Base-by-base conservation (phyloP, 73 alveolate species). In the Tetrahymena borealis region DNA sequence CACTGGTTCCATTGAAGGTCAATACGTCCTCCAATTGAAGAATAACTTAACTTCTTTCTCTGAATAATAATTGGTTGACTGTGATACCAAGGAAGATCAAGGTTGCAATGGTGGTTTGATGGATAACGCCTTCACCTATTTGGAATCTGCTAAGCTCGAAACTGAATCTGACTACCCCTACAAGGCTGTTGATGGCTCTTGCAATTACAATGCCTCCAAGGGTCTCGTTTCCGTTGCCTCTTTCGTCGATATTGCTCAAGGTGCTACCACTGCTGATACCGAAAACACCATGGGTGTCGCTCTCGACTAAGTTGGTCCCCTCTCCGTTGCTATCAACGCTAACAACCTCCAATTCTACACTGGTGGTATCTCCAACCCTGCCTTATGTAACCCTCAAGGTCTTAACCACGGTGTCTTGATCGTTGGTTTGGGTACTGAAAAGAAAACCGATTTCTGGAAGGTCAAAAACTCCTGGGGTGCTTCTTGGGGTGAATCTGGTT, bases 371-470 rank as follows among this genome's bases (percentile, higher is more conserved):
- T 91, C 96, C 91, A 79, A 78, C 78, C 78, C 77, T 38, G 39
- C 40, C 39, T 33, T 78, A 32, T 93, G 96, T 43, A 93, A 93
- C 10, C 91, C 85, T 60, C 4, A 0, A 0, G 85, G 91, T 43
- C 96, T 96, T 28, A 96, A 97, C 91, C 99, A 98, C 94, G 98
- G 98, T 77, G 98, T 97, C 91, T 92, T 97, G 94, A 97, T 96
- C 42, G 98, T 96, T 37, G 99, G 99, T 78, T 96, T 91, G 93
- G 97, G 32, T 41, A 2, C 78, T 79, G 91, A 38, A 38, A 85
- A 85, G 15, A 38, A 38, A 11, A 38, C 33, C 7, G 78, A 38
- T 12, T 85, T 38, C 77, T 85, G 92, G 92, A 85, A 38, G 42
- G 92, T 85, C 77, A 85, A 85, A 43, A 85, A 85, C 92, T 79